Base-by-base conservation (phyloP, 305 asterid genomes). In the Striga hermonthica region DNA sequence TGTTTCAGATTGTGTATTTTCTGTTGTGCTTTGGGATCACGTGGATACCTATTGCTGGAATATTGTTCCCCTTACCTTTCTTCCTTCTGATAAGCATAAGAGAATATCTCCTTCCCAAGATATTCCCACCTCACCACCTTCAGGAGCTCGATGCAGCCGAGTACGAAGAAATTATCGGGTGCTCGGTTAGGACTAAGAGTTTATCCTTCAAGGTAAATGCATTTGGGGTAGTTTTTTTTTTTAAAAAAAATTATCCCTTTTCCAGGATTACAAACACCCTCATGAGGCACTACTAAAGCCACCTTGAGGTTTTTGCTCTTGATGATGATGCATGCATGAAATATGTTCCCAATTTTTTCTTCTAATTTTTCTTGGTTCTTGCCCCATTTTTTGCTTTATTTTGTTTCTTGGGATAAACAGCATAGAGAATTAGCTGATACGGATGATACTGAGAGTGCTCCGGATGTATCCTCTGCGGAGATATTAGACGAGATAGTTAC, bases 11-110 rank as follows among this genome's bases (percentile, higher is more conserved):
- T 1, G 67, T 63, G 3, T 93, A 90, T 74, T 82, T 93, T 43
- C 63, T 93, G 67, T 13, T 84, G 41, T 90, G 97, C 80, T 93
- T 82, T 12, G 98, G 95, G 48, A 81, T 93, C 72, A 90, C 99
- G 41, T 90, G 99, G 99, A 93, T 93, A 60, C 98, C 98, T 0
- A 71, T 87, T 37, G 96, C 92, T 55, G 99, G 97, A 65, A 84
- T 93, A 57, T 58, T 93, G 75, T 93, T 93, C 69, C 99, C 99
- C 1, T 52, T 93, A 9, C 96, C 89, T 0, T 90, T 90, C 78
- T 92, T 90, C 86, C 66, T 90, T 57, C 82, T 90, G 68, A 82
- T 90, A 70, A 65, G 76, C 69, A 77, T 93, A 67, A 79, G 99
- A 72, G 87, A 86, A 72, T 95, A 90, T 68, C 1, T 86, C 37